Base-by-base conservation (phyloP, 345 rosid genomes). In the Hibiscus mutabilis region DNA sequence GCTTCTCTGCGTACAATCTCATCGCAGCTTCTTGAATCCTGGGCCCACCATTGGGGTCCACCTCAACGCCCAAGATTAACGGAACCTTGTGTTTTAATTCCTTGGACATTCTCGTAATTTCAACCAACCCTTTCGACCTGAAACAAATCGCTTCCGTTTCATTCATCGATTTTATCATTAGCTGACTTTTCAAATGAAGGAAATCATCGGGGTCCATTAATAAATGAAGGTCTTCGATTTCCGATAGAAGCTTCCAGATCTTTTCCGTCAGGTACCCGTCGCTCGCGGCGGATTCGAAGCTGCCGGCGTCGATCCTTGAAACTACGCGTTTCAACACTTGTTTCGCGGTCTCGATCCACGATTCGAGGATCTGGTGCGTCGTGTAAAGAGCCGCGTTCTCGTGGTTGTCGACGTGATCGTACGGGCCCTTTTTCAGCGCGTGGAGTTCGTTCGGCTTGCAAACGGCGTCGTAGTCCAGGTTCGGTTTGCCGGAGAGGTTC, bases 1-100 rank as follows among this genome's bases (percentile, higher is more conserved):
- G 68, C 75, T 85, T 87, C 75, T 68, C 87, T n/a, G 82, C 11
- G 85, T 89, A 96, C 42, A 96, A 63, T 73, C 73, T 83, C 97
- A 96, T 96, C 33, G 99, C 98, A 59, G 98, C 94, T 46, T 92
- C 97, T 47, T 92, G 98, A 11, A 95, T 71, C 76, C 92, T 86
- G 33, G 99, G 97, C 60, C 97, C 99, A 9, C 99, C 99, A 15
- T 72, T 86, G 0, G 99, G 99, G 71, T 95, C 99, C 44, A 86
- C 99, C 84, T 86, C 96, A 33, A 89, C 99, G 1, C 71, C 94
- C 4, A 92, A 65, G 6, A 95, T 81, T 53, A 6, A 73, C 56
- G 99, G 99, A 0, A 95, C 96, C 46, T 76, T 86, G 58, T 95
- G 92, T 72, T 85, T 88, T 66, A 95, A 74, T 40, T 90, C 97